A percentile compares a stretch with the other conserved stretches of the same genome.
Evolutionary conservation across 2,329 filamentous ascomycete species (phyloP).

Genomic region (Sclerotinia nivalis): DNA sequence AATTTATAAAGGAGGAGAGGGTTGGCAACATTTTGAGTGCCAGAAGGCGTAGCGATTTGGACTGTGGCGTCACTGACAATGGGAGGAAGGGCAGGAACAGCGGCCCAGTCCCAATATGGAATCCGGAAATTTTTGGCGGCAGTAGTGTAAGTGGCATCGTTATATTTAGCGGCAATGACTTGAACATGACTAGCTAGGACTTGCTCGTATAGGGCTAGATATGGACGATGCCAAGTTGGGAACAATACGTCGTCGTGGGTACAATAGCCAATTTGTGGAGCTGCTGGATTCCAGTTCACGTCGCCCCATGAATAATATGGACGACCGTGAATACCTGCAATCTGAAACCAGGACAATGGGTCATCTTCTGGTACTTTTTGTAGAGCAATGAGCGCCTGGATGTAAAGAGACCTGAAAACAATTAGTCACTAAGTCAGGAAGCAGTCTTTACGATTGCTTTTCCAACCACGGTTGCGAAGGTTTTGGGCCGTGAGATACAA

Average conservation of each 20-base stretch:
- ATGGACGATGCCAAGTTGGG: slow-evolving; percentile 54
- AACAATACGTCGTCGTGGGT: slow-evolving; percentile 29
- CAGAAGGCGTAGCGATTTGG: slow-evolving; percentile 35
- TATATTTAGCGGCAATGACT: slow-evolving; percentile 45
- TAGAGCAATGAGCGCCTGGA: slow-evolving; percentile 30
- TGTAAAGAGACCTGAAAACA: slow-evolving; percentile 29
- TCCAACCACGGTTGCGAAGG: not conserved
- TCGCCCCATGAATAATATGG: slow-evolving; percentile 25
- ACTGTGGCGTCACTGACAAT: slow-evolving; percentile 38
- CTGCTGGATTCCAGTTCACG: not conserved
- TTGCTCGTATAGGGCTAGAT: slow-evolving; percentile 57
- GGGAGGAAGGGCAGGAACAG: slow-evolving; percentile 46
- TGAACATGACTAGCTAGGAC: slow-evolving; percentile 50
- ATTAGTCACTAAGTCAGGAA: not conserved
- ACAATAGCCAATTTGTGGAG: slow-evolving; percentile 26
- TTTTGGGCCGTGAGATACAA: not conserved
- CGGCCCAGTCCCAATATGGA: slow-evolving; percentile 51
- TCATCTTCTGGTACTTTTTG: slow-evolving; percentile 24
- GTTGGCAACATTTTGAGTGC: slow-evolving; percentile 45
- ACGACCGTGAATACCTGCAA: slow-evolving; percentile 29
- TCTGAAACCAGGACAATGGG: slow-evolving; percentile 29
- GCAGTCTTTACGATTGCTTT: not conserved
- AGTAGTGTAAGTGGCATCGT: slow-evolving; percentile 44
- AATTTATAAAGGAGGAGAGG: slow-evolving; percentile 54
- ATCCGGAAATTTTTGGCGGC: slow-evolving; percentile 46